Percentiles rank a stretch among this genome's conserved stretches.
These are phyloP conservation scores for Schoenoplectus tabernaemontani DNA, from an alignment of 202 grass and related monocot genomes.

Conservation along the genomic window DNA sequence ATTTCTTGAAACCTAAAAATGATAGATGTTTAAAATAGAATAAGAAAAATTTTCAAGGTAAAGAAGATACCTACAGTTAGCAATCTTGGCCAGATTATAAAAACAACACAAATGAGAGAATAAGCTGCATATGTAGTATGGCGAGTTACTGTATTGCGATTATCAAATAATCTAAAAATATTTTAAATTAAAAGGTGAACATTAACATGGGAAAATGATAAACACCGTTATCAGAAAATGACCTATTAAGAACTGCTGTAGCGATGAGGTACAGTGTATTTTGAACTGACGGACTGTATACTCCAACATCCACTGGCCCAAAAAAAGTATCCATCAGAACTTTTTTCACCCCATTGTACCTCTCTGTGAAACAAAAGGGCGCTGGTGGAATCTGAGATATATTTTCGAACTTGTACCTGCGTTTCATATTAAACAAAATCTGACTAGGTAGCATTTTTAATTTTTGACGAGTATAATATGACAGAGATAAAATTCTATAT, in stretches of 20 bases:
- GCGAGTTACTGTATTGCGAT: not conserved
- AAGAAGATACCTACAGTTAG: not conserved
- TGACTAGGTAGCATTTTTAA: not conserved
- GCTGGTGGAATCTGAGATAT: slow-evolving; percentile 65
- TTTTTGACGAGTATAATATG: not conserved
- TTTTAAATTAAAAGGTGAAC: not conserved
- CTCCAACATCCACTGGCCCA: slow-evolving; percentile 61
- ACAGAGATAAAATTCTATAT: not conserved
- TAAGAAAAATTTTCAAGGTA: not conserved
- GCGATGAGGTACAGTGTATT: slow-evolving; percentile 85
- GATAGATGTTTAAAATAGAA: slow-evolving; percentile 14
- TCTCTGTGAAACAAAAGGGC: slow-evolving; percentile 72
- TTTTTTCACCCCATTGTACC: slow-evolving; percentile 71
- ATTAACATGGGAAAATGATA: slow-evolving; percentile 4
- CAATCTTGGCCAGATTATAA: not conserved
- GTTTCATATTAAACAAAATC: slow-evolving; percentile 6
- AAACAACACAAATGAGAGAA: not conserved
- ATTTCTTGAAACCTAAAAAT: slow-evolving; percentile 65
- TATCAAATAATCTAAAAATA: not conserved
- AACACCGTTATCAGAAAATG: not conserved
- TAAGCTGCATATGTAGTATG: not conserved
- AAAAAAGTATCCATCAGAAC: slow-evolving; percentile 77
- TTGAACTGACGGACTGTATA: slow-evolving; percentile 96
- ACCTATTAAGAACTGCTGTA: slow-evolving; percentile 84
- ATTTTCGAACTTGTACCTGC: slow-evolving; percentile 62